A percentile compares a stretch with the other conserved stretches of the same genome.
These are phyloP conservation scores for Phyllosticta citribraziliensis DNA, from an alignment of 2,329 filamentous ascomycete genomes.

Conservation along the genomic window DNA sequence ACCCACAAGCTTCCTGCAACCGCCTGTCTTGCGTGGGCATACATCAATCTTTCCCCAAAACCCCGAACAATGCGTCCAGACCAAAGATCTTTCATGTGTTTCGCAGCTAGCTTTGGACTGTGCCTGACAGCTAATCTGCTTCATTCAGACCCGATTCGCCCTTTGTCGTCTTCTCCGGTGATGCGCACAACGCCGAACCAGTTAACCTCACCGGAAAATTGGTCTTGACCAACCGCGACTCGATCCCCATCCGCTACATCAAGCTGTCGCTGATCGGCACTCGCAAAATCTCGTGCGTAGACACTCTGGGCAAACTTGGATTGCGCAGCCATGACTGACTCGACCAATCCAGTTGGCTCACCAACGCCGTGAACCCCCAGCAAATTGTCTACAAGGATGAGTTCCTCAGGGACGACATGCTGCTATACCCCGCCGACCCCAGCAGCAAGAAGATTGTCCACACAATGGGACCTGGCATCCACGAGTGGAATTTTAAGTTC, in stretches of 20 bases:
- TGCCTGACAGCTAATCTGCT: neutral
- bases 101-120: neutral
- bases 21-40: neutral
- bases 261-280: constrained; percentile 38
- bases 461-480: constrained; percentile 39
- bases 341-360: constrained; percentile 22
- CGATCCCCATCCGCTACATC: constrained; percentile 38
- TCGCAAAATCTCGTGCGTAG: constrained; percentile 36
- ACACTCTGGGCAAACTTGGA: constrained; percentile 3
- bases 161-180: constrained; percentile 42
- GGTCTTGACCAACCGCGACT: constrained; percentile 36
- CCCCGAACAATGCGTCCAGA: neutral
- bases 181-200: constrained; percentile 34
- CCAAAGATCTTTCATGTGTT: neutral
- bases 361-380: constrained; percentile 29
- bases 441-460: constrained; percentile 30
- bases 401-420: constrained; percentile 37
- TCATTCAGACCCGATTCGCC: constrained; percentile 32
- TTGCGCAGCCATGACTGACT: neutral
- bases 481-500: constrained; percentile 43
- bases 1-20: neutral
- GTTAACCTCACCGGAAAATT: constrained; percentile 38
- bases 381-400: constrained; percentile 37
- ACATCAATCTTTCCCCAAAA: neutral
- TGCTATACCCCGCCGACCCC: constrained; percentile 34